phyloP scores from a whole-genome alignment of 2,329 filamentous ascomycete genomes.

The Tolypocladium tropicale region DNA sequence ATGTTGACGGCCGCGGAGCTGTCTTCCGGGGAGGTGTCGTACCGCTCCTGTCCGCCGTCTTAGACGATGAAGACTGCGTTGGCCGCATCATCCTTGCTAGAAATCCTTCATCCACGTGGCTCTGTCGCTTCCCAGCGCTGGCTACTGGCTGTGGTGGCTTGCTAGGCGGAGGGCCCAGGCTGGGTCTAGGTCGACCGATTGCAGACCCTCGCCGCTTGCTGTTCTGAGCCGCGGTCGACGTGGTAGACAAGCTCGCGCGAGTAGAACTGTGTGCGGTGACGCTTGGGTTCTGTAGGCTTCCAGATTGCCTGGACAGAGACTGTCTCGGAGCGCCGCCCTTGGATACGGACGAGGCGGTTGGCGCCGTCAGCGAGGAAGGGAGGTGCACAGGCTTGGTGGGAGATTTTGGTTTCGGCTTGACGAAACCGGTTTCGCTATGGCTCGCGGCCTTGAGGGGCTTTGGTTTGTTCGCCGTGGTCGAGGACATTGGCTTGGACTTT shows the following conservation, averaged over 20 bases:
- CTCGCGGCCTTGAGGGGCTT: slow-evolving; percentile 29
- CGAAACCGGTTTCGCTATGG: slow-evolving; percentile 29
- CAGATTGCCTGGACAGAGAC: slow-evolving; percentile 15
- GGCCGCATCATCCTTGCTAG: slow-evolving; percentile 76
- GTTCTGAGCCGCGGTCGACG: slow-evolving; percentile 13
- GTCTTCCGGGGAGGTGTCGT: slow-evolving; percentile 37
- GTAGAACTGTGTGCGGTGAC: slow-evolving; percentile 25
- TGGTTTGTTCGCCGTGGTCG: slow-evolving; percentile 31
- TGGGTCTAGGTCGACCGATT: slow-evolving; percentile 35
- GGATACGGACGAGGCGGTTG: slow-evolving; percentile 58
- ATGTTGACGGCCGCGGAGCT: slow-evolving; percentile 11
- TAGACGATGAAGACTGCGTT: slow-evolving; percentile 58
- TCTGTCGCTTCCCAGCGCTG: slow-evolving; percentile 35
- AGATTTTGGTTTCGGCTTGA: slow-evolving; percentile 54
- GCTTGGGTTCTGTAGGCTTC: slow-evolving; percentile 22
- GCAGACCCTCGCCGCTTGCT: slow-evolving; percentile 36
- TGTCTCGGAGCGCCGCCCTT: slow-evolving; percentile 31
- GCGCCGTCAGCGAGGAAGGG: slow-evolving; percentile 56
- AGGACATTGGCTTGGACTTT: slow-evolving; percentile 18
- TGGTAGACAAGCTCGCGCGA: slow-evolving; percentile 5
- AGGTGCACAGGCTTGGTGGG: slow-evolving; percentile 59
- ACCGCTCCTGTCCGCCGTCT: slow-evolving; percentile 52
- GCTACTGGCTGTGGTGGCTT: slow-evolving; percentile 20
- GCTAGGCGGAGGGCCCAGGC: slow-evolving; percentile 49
- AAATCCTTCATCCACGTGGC: slow-evolving; percentile 58